Evolutionary conservation across 2,329 filamentous ascomycete species (phyloP).

Genomic region (Bipolaris bicolor): DNA sequence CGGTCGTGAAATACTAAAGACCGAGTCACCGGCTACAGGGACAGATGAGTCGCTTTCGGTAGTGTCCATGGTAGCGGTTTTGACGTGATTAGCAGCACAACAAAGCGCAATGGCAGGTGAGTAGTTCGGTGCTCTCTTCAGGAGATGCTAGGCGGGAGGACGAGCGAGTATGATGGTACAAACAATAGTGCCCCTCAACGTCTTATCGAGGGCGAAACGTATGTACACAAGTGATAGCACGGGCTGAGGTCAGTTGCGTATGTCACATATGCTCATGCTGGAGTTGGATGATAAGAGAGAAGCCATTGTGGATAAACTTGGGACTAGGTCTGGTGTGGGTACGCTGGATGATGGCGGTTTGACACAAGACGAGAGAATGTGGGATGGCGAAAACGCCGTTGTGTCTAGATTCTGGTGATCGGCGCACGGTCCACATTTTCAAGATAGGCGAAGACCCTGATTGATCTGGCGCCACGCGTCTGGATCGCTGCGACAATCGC

Average conservation of each 20-base stretch:
- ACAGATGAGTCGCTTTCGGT: conserved; percentile 17
- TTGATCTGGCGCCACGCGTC: neutral
- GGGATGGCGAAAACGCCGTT: conserved; percentile 1
- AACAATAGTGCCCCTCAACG: conserved; percentile 1
- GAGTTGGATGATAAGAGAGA: conserved; percentile 35
- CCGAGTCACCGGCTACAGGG: conserved; percentile 15
- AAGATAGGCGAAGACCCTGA: conserved; percentile 7
- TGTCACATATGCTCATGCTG: conserved; percentile 39
- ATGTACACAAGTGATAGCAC: conserved; percentile 13
- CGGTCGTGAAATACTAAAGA: conserved; percentile 22
- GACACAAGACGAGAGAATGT: conserved; percentile 11
- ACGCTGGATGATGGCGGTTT: conserved; percentile 6
- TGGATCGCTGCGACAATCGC: neutral
- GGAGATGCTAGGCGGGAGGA: conserved; percentile 4
- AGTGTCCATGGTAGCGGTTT: conserved; percentile 15
- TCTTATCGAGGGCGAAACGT: neutral
- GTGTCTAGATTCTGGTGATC: conserved; percentile 7
- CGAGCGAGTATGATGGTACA: conserved; percentile 2
- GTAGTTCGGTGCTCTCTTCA: neutral
- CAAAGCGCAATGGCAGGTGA: conserved; percentile 1
- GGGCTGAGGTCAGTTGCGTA: conserved; percentile 36
- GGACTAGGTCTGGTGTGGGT: conserved; percentile 8
- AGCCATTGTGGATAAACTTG: conserved; percentile 28
- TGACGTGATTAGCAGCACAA: conserved; percentile 9
- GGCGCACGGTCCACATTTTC: neutral